phyloP scores from a whole-genome alignment of 352 stramenopile genomes.

The Hyaloperonospora arabidopsidis region DNA sequence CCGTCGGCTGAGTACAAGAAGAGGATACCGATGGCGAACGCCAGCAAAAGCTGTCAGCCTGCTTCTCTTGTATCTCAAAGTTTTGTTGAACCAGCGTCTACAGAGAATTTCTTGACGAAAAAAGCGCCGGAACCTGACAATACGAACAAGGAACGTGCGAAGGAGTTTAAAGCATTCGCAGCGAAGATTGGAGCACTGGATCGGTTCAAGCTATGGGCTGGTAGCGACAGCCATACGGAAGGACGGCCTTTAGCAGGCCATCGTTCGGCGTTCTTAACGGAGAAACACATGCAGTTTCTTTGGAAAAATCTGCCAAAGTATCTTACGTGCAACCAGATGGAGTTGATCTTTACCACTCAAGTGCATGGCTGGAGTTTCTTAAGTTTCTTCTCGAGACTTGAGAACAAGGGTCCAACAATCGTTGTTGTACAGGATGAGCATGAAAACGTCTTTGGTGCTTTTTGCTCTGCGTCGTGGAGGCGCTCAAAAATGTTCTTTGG shows the following conservation, averaged over 20 bases:
- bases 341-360: conserved; percentile 54
- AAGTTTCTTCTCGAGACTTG: conserved; percentile 51
- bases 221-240: conserved; percentile 17
- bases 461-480: conserved; percentile 61
- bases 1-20: conserved; percentile 59
- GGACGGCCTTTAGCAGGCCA: conserved; percentile 24
- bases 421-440: conserved; percentile 57
- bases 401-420: conserved; percentile 59
- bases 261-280: conserved; percentile 50
- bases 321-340: conserved; percentile 62
- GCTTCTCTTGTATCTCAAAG: conserved; percentile 22
- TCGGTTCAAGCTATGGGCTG: conserved; percentile 53
- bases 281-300: conserved; percentile 62
- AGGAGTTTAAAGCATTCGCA: conserved; percentile 40
- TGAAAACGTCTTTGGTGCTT: conserved; percentile 69
- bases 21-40: conserved; percentile 9
- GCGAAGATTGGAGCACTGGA: conserved; percentile 42
- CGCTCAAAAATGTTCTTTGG: conserved; percentile 46
- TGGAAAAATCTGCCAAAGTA: conserved; percentile 53
- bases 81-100: conserved; percentile 28
- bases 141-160: conserved; percentile 19
- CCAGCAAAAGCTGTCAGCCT: conserved; percentile 13
- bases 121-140: conserved; percentile 8
- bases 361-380: conserved; percentile 64
- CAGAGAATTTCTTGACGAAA: conserved; percentile 10